These are phyloP conservation scores for Chimonanthus praecox DNA, from an alignment of 164 flowering plant species.

Conservation along the genomic window DNA sequence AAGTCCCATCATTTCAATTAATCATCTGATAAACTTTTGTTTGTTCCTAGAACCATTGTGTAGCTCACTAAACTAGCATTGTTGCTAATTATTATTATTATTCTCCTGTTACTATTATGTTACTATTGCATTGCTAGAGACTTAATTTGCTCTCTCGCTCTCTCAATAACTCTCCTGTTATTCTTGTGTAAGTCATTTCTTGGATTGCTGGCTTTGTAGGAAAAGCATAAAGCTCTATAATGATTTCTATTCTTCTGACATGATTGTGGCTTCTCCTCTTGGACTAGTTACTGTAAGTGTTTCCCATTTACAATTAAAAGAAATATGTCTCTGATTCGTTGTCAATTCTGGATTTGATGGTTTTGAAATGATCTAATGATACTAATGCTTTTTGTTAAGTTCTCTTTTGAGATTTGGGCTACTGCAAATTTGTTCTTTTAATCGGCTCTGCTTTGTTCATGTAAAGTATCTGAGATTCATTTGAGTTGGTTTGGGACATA, in stretches of 20 bases:
- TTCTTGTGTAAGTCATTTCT: background rate
- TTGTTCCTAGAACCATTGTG: background rate
- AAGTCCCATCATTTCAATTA: background rate
- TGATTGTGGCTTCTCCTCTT: conserved; percentile 86
- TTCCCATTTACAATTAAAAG: background rate
- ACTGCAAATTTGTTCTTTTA: background rate
- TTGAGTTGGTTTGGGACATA: too few relatives aligned
- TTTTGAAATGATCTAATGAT: background rate
- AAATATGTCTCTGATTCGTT: too few relatives aligned
- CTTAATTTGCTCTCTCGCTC: too few relatives aligned
- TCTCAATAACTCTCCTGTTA: too few relatives aligned
- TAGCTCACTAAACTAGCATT: background rate
- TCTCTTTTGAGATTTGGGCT: background rate
- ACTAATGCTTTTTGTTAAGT: background rate
- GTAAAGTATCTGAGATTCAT: too few relatives aligned
- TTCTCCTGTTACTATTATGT: background rate
- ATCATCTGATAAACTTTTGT: background rate
- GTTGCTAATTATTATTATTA: too few relatives aligned
- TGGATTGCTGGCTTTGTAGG: conserved; percentile 28
- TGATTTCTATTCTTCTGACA: conserved; percentile 83
- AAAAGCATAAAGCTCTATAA: conserved; percentile 63
- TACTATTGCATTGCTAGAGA: background rate
- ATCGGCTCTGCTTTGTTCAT: background rate
- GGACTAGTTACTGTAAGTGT: conserved; percentile 53
- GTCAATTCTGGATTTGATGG: background rate